Evolutionary conservation across 108 stramenopile genomes (phyloP).

Genomic region (Aurantiochytrium sp.): DNA sequence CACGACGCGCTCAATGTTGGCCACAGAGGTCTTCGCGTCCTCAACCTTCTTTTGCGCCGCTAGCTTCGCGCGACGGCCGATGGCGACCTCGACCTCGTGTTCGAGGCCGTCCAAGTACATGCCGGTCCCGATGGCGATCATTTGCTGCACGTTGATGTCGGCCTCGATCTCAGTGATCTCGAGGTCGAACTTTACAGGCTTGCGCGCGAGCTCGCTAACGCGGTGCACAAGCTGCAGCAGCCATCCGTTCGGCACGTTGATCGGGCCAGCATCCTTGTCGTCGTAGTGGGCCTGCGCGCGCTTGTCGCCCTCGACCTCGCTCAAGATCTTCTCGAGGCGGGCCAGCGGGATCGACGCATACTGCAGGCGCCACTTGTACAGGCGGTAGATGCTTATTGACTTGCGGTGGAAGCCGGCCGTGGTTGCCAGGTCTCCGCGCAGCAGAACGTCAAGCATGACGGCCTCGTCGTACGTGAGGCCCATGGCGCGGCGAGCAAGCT

Average conservation of each 20-base stretch:
- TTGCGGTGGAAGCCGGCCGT: conserved; percentile 22
- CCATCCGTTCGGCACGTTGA: background rate
- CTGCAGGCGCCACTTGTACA: conserved; percentile 28
- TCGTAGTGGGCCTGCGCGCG: background rate
- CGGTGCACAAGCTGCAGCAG: background rate
- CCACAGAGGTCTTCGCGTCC: background rate
- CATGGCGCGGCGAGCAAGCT: background rate
- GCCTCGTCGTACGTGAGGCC: background rate
- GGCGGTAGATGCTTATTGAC: background rate
- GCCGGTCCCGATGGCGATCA: background rate
- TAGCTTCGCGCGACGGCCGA: background rate
- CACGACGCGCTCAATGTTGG: background rate
- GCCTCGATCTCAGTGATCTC: background rate
- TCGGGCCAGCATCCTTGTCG: background rate
- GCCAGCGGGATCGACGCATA: background rate
- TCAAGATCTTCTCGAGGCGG: background rate
- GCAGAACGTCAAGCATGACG: background rate
- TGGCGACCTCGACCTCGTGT: background rate
- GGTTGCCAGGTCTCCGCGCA: background rate
- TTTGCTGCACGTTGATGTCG: conserved; percentile 4
- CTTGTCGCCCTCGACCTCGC: background rate
- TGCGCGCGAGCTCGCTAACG: background rate
- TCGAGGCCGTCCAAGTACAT: background rate
- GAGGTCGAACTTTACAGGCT: background rate
- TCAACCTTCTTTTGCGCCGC: conserved; percentile 8